A percentile compares a stretch with the other conserved stretches of the same genome.
Evolutionary conservation across 2,329 filamentous ascomycete species (phyloP).

Genomic region (Ophiostoma sp.): DNA sequence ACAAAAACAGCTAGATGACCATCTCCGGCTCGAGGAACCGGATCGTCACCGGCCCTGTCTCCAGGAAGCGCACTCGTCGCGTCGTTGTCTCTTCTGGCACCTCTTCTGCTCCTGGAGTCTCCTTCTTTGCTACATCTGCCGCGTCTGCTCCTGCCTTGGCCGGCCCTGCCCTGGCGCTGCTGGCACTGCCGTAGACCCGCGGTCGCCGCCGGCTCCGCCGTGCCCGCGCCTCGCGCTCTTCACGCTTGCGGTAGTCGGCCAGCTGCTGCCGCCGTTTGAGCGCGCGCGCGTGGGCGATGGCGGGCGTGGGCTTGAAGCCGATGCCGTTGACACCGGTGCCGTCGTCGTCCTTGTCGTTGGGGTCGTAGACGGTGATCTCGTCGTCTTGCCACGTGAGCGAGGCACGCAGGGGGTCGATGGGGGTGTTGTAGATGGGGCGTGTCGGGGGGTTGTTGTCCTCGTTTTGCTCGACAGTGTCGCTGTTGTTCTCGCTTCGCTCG

Average conservation of each 20-base stretch:
- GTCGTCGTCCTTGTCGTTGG: slow-evolving; percentile 60
- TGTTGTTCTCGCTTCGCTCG: background rate
- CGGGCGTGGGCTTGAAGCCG: slow-evolving; percentile 60
- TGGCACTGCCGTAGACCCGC: slow-evolving; percentile 28
- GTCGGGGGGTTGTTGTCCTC: background rate
- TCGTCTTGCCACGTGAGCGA: slow-evolving; percentile 63
- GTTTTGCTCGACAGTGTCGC: background rate
- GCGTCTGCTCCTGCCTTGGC: background rate
- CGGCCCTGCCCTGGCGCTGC: background rate
- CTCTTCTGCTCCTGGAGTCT: background rate
- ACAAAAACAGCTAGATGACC: background rate
- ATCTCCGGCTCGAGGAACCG: slow-evolving; percentile 26
- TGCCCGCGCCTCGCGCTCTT: slow-evolving; percentile 56
- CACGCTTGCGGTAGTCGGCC: slow-evolving; percentile 56
- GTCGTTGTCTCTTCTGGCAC: background rate
- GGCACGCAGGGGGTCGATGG: slow-evolving; percentile 50
- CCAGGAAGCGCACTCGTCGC: slow-evolving; percentile 25
- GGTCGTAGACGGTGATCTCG: slow-evolving; percentile 62
- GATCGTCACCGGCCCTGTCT: slow-evolving; percentile 24
- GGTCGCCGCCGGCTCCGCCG: slow-evolving; percentile 47
- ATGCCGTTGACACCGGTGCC: slow-evolving; percentile 63
- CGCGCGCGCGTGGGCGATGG: slow-evolving; percentile 52
- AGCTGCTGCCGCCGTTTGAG: slow-evolving; percentile 57
- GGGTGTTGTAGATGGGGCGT: background rate
- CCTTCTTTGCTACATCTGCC: too few relatives aligned